Evolutionary conservation across 1,139 yeast genomes (phyloP).

Genomic region (Lodderomyces pseudojiufengensis): DNA sequence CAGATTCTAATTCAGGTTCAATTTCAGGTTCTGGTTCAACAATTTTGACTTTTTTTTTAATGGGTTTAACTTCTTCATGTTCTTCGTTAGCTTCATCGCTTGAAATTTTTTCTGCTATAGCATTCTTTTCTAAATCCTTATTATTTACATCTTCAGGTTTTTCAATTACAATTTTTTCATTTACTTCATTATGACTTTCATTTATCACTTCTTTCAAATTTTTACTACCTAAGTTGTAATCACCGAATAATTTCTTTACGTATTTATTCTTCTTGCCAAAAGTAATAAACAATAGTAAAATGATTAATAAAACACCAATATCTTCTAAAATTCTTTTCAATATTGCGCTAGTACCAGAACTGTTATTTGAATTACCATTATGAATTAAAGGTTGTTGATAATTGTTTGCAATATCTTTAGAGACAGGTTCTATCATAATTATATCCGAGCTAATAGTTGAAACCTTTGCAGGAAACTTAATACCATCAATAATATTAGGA

Average conservation of each 20-base stretch:
- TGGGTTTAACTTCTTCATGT: not conserved
- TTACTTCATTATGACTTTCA: conserved; percentile 2
- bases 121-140: not conserved
- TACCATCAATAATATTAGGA: conserved; percentile 37
- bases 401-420: conserved; percentile 6
- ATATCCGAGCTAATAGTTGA: conserved; percentile 15
- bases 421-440: conserved; percentile 12
- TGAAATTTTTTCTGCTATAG: conserved; percentile 2
- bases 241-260: conserved; percentile 13
- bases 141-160: conserved; percentile 13
- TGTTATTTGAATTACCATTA: conserved; percentile 1
- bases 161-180: conserved; percentile 5
- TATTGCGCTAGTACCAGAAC: conserved; percentile 6
- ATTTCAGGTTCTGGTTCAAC: conserved; percentile 22
- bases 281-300: conserved; percentile 24
- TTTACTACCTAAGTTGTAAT: conserved; percentile 13
- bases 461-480: conserved; percentile 26
- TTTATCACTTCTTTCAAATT: conserved; percentile 8
- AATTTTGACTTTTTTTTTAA: conserved; percentile 27
- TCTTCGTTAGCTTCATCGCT: not conserved
- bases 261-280: conserved; percentile 37
- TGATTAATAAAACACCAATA: conserved; percentile 38
- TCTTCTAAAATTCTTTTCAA: conserved; percentile 46
- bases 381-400: conserved; percentile 1
- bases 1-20: conserved; percentile 11